Evolutionary conservation across 345 rosid genomes (phyloP).

Genomic region (Jatropha curcas): DNA sequence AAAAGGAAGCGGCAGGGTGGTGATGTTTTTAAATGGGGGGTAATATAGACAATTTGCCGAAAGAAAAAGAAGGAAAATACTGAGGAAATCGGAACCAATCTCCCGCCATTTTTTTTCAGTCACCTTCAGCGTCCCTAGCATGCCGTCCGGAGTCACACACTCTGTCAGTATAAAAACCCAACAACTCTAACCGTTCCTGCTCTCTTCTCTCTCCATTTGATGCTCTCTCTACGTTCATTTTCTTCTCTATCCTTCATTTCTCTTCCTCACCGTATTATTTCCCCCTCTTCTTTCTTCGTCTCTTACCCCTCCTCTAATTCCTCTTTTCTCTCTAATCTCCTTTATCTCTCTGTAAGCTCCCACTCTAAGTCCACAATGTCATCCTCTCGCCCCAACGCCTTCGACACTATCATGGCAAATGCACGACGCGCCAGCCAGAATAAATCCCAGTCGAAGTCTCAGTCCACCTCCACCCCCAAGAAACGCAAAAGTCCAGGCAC

Average conservation of each 20-base stretch:
- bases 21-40: too few species aligned
- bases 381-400: slow-evolving; percentile 69
- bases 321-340: slow-evolving; percentile 14
- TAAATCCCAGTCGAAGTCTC: slow-evolving; percentile 37
- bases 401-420: slow-evolving; percentile 80
- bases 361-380: slow-evolving; percentile 4
- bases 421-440: slow-evolving; percentile 68
- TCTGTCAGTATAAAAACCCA: too few species aligned
- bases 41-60: too few species aligned
- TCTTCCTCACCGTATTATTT: slow-evolving; percentile 18
- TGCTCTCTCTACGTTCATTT: slow-evolving; percentile 43
- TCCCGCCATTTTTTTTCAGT: slow-evolving; percentile 7
- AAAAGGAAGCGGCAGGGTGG: too few species aligned
- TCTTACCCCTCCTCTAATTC: slow-evolving; percentile 12
- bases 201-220: neutral
- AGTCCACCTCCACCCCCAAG: slow-evolving; percentile 42
- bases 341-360: neutral
- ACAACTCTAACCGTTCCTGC: neutral
- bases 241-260: slow-evolving; percentile 7
- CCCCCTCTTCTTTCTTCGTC: slow-evolving; percentile 8
- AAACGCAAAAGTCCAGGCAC: slow-evolving; percentile 44
- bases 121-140: neutral
- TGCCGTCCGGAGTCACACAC: neutral
- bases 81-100: neutral
- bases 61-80: too few species aligned